These are phyloP conservation scores for Fistulinella cinereoalba DNA, from an alignment of 1,284 basidiomycete genomes.

Conservation along the genomic window DNA sequence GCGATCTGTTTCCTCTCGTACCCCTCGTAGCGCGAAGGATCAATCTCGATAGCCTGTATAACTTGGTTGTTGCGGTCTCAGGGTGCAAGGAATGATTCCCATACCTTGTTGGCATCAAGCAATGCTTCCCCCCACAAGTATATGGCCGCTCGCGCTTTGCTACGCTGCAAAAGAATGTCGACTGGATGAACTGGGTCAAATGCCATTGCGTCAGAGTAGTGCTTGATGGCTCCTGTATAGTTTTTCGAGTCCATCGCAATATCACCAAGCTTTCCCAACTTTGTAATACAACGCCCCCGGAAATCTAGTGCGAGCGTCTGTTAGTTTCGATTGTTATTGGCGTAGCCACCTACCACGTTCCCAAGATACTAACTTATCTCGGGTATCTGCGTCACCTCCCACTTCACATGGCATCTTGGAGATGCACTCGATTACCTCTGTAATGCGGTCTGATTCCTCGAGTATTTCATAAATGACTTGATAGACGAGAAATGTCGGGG, in stretches of 20 bases:
- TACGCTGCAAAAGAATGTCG: background rate
- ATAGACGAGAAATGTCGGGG: background rate
- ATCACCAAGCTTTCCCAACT: background rate
- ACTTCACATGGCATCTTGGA: background rate
- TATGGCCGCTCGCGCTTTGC: background rate
- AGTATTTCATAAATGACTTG: background rate
- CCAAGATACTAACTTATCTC: background rate
- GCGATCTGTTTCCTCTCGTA: background rate
- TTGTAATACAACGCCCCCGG: background rate
- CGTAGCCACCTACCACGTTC: background rate
- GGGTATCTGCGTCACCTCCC: background rate
- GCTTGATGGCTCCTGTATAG: too few species aligned
- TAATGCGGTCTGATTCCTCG: background rate
- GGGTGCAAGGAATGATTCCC: too few species aligned
- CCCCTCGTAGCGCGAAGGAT: too few species aligned
- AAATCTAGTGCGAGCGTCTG: background rate
- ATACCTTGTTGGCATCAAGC: background rate
- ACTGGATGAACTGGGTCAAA: background rate
- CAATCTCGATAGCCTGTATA: too few species aligned
- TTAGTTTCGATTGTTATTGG: background rate
- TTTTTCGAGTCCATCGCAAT: background rate
- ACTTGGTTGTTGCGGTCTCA: too few species aligned
- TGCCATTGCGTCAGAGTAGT: background rate
- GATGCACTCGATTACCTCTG: background rate
- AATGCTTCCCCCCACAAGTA: background rate